A percentile compares a stretch with the other conserved stretches of the same genome.
Evolutionary conservation across 192 early-diverging fungal species (phyloP).

Genomic region (Backusella macrospora): DNA sequence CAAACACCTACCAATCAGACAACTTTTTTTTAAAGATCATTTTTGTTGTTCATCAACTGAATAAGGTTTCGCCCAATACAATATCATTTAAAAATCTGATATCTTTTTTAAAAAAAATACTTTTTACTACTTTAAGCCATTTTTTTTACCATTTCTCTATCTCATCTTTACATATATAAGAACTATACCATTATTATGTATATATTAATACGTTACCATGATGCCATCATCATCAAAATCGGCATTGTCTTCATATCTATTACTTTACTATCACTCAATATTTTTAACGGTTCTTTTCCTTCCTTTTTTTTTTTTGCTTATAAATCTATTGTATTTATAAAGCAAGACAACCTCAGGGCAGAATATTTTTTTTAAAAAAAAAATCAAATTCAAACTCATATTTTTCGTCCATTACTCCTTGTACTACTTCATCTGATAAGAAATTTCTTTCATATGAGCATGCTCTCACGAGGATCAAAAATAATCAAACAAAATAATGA

Average conservation of each 20-base stretch:
- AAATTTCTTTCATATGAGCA: background rate
- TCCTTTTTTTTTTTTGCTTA: background rate
- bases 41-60: background rate
- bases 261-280: too few relatives aligned
- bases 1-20: background rate
- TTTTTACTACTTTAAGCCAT: background rate
- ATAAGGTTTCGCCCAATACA: conserved; percentile 9
- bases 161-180: too few relatives aligned
- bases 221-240: background rate
- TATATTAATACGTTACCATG: background rate
- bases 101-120: conserved; percentile 5
- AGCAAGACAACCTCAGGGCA: conserved; percentile 4
- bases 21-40: background rate
- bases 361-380: too few relatives aligned
- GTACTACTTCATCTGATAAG: conserved; percentile 8
- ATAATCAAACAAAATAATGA: background rate
- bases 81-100: conserved; percentile 7
- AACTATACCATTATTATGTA: too few relatives aligned
- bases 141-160: background rate
- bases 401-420: background rate
- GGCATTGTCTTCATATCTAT: too few relatives aligned
- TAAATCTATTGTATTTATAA: conserved; percentile 3
- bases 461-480: conserved; percentile 1
- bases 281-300: background rate
- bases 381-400: conserved; percentile 8